phyloP scores from a whole-genome alignment of 163 green algal species.

The Scenedesmus sp. region DNA sequence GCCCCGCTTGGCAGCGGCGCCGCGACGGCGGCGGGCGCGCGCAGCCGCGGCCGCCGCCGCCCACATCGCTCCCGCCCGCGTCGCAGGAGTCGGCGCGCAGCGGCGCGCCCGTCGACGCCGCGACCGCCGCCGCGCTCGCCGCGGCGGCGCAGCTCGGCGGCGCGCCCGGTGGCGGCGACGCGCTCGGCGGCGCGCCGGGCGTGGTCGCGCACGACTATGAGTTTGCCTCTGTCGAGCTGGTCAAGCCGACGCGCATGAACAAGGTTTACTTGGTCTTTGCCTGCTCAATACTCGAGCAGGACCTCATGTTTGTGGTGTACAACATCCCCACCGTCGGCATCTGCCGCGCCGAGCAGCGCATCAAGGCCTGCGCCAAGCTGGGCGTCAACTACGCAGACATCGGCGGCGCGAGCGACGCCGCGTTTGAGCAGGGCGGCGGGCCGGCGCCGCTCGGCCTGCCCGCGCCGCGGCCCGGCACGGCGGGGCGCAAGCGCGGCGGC shows the following conservation, averaged over 20 bases:
- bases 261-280: constrained; percentile 74
- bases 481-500: neutral
- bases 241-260: constrained; percentile 71
- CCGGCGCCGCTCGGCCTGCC: constrained; percentile 3
- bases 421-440: constrained; percentile 56
- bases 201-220: constrained; percentile 59
- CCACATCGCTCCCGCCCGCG: neutral
- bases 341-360: constrained; percentile 71
- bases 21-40: too few species aligned
- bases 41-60: neutral
- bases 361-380: constrained; percentile 71
- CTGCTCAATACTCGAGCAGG: constrained; percentile 63
- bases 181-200: neutral
- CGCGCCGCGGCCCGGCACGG: neutral
- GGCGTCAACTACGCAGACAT: constrained; percentile 48
- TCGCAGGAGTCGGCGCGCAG: constrained; percentile 18
- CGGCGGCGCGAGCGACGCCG: constrained; percentile 21
- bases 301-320: constrained; percentile 70
- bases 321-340: constrained; percentile 77
- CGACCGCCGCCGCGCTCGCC: constrained; percentile 26
- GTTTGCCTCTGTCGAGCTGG: constrained; percentile 66
- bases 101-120: constrained; percentile 15
- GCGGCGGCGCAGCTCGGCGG: constrained; percentile 13
- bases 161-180: neutral
- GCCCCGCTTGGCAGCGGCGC: too few species aligned